A percentile compares a stretch with the other conserved stretches of the same genome.
These are phyloP conservation scores for Trichoderma breve DNA, from an alignment of 2,329 filamentous ascomycete species.

Conservation along the genomic window DNA sequence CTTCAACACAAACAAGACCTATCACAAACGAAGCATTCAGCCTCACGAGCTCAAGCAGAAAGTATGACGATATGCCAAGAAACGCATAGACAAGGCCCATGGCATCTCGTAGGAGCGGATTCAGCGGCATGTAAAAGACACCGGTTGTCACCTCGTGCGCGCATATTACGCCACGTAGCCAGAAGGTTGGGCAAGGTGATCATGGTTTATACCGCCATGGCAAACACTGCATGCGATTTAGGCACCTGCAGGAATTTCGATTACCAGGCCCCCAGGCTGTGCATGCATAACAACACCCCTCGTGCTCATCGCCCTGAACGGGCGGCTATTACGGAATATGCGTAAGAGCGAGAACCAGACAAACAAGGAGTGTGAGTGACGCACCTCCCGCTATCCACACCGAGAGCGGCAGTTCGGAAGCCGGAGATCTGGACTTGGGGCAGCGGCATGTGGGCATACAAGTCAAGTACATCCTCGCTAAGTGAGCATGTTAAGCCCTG, in stretches of 20 bases:
- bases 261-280: not conserved
- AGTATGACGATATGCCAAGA: not conserved
- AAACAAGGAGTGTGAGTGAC: not conserved
- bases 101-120: not conserved
- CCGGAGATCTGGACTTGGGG: conserved; percentile 3
- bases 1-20: not conserved
- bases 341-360: not conserved
- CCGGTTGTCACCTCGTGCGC: not conserved
- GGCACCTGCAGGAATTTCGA: not conserved
- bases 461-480: not conserved
- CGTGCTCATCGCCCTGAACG: not conserved
- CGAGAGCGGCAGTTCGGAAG: not conserved
- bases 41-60: not conserved
- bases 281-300: not conserved
- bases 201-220: not conserved
- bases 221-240: not conserved
- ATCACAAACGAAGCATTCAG: not conserved
- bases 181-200: not conserved
- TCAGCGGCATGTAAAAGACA: not conserved
- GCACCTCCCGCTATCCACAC: not conserved
- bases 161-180: not conserved
- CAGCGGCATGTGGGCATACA: not conserved
- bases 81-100: not conserved
- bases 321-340: not conserved
- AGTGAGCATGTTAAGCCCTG: not conserved